Evolutionary conservation across 495 filamentous ascomycete species (phyloP), one percentile per base, ranked within the genome.

Genomic region (Penicillium silybi): DNA sequence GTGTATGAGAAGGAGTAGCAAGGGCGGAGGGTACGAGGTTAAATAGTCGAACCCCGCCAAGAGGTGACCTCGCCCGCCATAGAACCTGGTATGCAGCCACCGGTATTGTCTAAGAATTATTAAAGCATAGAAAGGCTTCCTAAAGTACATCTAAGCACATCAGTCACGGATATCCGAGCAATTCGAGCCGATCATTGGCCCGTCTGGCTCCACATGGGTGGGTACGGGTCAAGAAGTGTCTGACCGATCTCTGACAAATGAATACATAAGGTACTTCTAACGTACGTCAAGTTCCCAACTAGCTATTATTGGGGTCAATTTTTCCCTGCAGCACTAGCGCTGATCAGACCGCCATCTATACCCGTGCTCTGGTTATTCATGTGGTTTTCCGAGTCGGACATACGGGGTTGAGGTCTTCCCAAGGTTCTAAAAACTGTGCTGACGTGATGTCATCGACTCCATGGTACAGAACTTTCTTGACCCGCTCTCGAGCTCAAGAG

Each of bases 191-290:
- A 25, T 67, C 13, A 63, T 53, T 61, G 58, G 58, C 2, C 6
- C 10, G 4, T 5, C 0, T 7, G 47, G 48, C 0, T 50, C 67
- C 55, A 60, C 51, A 32, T 54, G 54, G 13, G 29, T 41, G 16
- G 32, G 4, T 37, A 20, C 59, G 62, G 57, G 56, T 59, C 34
- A 45, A 61, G n/a, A n/a, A n/a, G n/a, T n/a, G 47, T 71, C 64
- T 74, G 61, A 73, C 67, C 37, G 68, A 71, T 62, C 38, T 54
- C 58, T 70, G 65, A 68, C 67, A 72, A 72, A 72, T 66, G 44
- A n/a, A n/a, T n/a, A n/a, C n/a, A n/a, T n/a, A n/a, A n/a, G n/a
- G n/a, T n/a, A n/a, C n/a, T n/a, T n/a, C n/a, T n/a, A n/a, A n/a
- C n/a, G n/a, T n/a, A n/a, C n/a, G n/a, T n/a, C n/a, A n/a, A n/a